Evolutionary conservation across 495 filamentous ascomycete genomes (phyloP).

Genomic region (Tuber microsphaerosporum): DNA sequence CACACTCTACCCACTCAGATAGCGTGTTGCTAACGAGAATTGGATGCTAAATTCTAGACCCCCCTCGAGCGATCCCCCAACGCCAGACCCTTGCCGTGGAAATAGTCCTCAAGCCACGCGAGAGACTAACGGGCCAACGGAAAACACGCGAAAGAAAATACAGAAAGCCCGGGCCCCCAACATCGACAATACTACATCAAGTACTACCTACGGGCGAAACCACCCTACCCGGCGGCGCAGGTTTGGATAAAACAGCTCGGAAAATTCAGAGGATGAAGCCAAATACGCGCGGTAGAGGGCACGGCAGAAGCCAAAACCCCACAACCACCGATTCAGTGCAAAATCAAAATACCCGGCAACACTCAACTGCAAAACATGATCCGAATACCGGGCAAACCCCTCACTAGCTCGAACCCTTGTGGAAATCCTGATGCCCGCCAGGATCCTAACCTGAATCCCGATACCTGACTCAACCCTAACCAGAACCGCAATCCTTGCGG

Average conservation of each 20-base stretch:
- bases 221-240: neutral
- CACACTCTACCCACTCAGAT: neutral
- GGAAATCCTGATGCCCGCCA: too few species aligned
- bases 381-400: too few species aligned
- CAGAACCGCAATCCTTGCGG: too few species aligned
- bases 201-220: too few species aligned
- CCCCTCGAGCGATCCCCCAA: neutral
- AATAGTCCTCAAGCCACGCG: too few species aligned
- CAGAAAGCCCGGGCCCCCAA: neutral
- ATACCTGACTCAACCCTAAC: too few species aligned
- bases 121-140: neutral
- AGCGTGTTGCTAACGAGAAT: neutral
- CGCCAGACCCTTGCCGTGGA: too few species aligned
- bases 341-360: neutral
- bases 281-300: neutral
- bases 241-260: neutral
- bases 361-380: too few species aligned
- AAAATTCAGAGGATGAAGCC: too few species aligned
- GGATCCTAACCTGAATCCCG: too few species aligned
- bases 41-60: neutral
- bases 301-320: neutral
- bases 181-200: neutral
- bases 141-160: neutral
- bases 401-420: too few species aligned
- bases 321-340: neutral